Conservation (phyloP, 2,329 filamentous ascomycete genomes). For the Fusarium sp. region DNA sequence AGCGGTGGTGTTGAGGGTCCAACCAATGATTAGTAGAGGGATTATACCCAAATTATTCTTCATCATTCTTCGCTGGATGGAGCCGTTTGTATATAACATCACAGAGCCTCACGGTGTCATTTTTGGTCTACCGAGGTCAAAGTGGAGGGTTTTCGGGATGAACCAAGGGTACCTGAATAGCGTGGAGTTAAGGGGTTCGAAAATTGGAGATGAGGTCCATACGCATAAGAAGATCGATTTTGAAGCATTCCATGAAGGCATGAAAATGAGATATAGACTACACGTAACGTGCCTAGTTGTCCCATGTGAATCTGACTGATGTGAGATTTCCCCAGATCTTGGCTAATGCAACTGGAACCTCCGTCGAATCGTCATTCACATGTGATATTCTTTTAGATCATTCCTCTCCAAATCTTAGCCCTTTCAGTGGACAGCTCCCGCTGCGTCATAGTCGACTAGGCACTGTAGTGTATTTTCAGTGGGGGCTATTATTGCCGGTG, state of each 20-base stretch:
- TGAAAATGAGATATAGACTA: background rate
- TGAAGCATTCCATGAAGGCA: background rate
- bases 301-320: constrained; percentile 11
- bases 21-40: background rate
- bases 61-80: background rate
- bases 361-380: constrained; percentile 26
- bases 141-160: constrained; percentile 23
- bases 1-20: constrained; percentile 73
- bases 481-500: constrained; percentile 1
- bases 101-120: constrained; percentile 18
- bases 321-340: constrained; percentile 35
- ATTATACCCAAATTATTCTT: background rate
- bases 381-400: constrained; percentile 21
- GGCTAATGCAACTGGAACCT: constrained; percentile 4
- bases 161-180: constrained; percentile 16
- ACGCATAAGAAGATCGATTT: background rate
- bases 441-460: constrained; percentile 32
- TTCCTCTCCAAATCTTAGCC: constrained; percentile 6
- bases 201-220: constrained; percentile 2
- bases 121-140: constrained; percentile 33
- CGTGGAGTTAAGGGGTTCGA: constrained; percentile 17
- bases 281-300: constrained; percentile 2
- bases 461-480: constrained; percentile 5
- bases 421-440: constrained; percentile 10
- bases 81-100: background rate